Percentiles rank a stretch among this genome's conserved stretches.
Evolutionary conservation across 2,329 filamentous ascomycete species (phyloP).

Genomic region (Eutypella sp.): DNA sequence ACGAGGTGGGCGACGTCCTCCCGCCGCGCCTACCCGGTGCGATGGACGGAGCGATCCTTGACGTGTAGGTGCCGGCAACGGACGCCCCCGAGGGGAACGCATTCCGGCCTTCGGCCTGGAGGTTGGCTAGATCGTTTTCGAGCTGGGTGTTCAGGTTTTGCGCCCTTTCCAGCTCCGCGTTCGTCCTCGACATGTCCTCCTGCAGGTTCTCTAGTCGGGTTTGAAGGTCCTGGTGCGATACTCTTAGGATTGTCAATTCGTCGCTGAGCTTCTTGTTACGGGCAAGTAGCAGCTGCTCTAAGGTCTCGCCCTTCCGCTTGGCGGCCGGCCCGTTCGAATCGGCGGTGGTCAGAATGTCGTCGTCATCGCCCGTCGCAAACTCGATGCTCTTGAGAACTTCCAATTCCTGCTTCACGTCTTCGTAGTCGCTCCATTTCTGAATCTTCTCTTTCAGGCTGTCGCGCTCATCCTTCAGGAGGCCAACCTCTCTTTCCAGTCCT

Average conservation of each 20-base stretch:
- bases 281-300: slow-evolving; percentile 86
- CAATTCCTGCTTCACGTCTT: slow-evolving; percentile 91
- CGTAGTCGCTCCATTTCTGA: slow-evolving; percentile 88
- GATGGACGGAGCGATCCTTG: slow-evolving; percentile 59
- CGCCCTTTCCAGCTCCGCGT: slow-evolving; percentile 79
- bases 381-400: slow-evolving; percentile 98
- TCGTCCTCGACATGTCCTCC: slow-evolving; percentile 76
- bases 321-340: slow-evolving; percentile 44
- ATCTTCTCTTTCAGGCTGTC: slow-evolving; percentile 76
- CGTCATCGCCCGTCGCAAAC: slow-evolving; percentile 85
- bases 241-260: slow-evolving; percentile 84
- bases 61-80: slow-evolving; percentile 86
- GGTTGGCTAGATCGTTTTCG: slow-evolving; percentile 82
- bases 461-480: slow-evolving; percentile 71
- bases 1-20: slow-evolving; percentile 83
- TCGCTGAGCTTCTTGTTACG: slow-evolving; percentile 96
- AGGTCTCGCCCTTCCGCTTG: slow-evolving; percentile 67
- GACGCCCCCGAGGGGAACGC: slow-evolving; percentile 86
- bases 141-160: slow-evolving; percentile 82
- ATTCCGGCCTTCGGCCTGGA: slow-evolving; percentile 81
- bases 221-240: slow-evolving; percentile 91
- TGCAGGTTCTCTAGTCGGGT: slow-evolving; percentile 73
- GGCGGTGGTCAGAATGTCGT: slow-evolving; percentile 48
- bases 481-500: slow-evolving; percentile 73
- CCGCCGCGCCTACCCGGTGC: slow-evolving; percentile 60